phyloP scores from a whole-genome alignment of 2,329 filamentous ascomycete genomes.

The Pyrenophora teres region DNA sequence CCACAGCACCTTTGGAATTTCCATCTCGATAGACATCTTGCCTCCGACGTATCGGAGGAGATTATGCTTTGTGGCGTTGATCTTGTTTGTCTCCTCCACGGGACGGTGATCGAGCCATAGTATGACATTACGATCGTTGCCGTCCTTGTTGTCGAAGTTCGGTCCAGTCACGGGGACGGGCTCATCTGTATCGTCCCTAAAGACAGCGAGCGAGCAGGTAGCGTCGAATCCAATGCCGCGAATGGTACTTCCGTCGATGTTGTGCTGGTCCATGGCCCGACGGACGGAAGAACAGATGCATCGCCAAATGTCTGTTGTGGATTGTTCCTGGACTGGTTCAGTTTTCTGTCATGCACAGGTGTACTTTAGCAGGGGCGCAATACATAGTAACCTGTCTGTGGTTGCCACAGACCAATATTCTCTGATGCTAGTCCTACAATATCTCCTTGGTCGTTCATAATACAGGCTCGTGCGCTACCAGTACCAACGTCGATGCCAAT shows the following conservation, averaged over 20 bases:
- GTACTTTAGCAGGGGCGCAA: slow-evolving; percentile 8
- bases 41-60: slow-evolving; percentile 94
- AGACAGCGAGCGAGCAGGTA: slow-evolving; percentile 95
- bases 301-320: slow-evolving; percentile 93
- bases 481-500: slow-evolving; percentile 97
- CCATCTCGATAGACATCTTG: slow-evolving; percentile 99
- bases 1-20: slow-evolving; percentile 98
- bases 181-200: slow-evolving; percentile 85
- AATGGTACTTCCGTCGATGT: slow-evolving; percentile 74
- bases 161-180: slow-evolving; percentile 89
- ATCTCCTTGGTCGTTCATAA: slow-evolving; percentile 89
- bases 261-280: slow-evolving; percentile 78
- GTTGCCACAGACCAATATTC: slow-evolving; percentile 59
- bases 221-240: slow-evolving; percentile 96
- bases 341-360: neutral
- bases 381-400: slow-evolving; percentile 61
- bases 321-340: slow-evolving; percentile 75
- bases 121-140: slow-evolving; percentile 90
- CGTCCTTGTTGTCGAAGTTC: slow-evolving; percentile 74
- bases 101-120: slow-evolving; percentile 97
- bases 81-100: slow-evolving; percentile 85
- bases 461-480: slow-evolving; percentile 90
- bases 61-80: slow-evolving; percentile 92
- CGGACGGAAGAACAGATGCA: slow-evolving; percentile 91
- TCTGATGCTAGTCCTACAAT: slow-evolving; percentile 68